A percentile compares a stretch with the other conserved stretches of the same genome.
Evolutionary conservation across 2,329 filamentous ascomycete genomes (phyloP).

Genomic region (Penicillium hordei): DNA sequence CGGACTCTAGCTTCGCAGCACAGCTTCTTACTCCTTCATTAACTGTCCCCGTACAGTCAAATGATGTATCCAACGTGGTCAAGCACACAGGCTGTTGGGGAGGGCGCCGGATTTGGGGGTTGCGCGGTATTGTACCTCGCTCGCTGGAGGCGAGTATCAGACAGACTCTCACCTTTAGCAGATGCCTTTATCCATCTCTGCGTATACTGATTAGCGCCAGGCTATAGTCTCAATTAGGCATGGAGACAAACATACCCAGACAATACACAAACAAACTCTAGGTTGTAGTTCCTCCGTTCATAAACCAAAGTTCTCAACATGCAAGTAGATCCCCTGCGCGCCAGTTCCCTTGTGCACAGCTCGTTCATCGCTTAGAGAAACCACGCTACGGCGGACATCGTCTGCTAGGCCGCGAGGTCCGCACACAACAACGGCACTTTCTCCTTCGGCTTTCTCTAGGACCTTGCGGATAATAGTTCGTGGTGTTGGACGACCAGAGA

Average conservation of each 20-base stretch:
- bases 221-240: background rate
- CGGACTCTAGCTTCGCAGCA: background rate
- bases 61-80: background rate
- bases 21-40: background rate
- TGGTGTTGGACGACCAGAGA: constrained; percentile 55
- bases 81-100: background rate
- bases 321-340: constrained; percentile 63
- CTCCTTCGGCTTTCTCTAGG: constrained; percentile 60
- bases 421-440: constrained; percentile 64
- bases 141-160: background rate
- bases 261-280: background rate
- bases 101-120: background rate
- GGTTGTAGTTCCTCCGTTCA: constrained; percentile 2
- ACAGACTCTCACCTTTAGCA: background rate
- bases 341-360: constrained; percentile 67
- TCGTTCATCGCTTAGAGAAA: constrained; percentile 61
- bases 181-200: background rate
- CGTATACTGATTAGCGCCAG: background rate
- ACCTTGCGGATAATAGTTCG: constrained; percentile 54
- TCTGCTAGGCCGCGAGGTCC: constrained; percentile 57
- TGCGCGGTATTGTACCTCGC: background rate
- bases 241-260: background rate
- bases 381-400: constrained; percentile 57
- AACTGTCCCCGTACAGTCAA: background rate
- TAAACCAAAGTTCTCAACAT: constrained; percentile 59